phyloP scores from a whole-genome alignment of 2,329 filamentous ascomycete genomes.

The Colletotrichum noveboracense region DNA sequence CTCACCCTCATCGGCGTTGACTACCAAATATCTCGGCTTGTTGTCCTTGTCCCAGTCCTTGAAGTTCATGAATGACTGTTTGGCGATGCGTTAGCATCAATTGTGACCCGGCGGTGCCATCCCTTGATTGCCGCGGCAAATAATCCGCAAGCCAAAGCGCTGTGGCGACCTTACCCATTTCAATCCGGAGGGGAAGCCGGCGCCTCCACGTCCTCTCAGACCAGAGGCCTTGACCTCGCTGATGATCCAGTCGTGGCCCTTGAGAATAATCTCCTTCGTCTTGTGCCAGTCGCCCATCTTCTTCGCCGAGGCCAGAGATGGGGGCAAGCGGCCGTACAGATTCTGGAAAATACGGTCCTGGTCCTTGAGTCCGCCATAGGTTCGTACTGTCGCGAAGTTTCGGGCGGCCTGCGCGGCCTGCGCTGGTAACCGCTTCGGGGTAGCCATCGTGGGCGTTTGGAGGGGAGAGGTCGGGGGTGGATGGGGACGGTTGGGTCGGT shows the following conservation, averaged over 20 bases:
- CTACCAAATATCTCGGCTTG: conserved; percentile 94
- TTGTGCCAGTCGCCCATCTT: conserved; percentile 99
- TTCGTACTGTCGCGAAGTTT: conserved; percentile 76
- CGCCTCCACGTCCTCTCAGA: conserved; percentile 92
- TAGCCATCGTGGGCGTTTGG: conserved; percentile 44
- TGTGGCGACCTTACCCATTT: conserved; percentile 82
- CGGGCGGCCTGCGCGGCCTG: conserved; percentile 23
- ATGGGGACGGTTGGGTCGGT: conserved; percentile 31
- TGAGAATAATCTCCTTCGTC: conserved; percentile 97
- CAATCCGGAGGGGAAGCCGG: conserved; percentile 95
- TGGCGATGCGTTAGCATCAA: neutral
- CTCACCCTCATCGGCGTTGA: conserved; percentile 98
- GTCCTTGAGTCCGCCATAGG: conserved; percentile 88
- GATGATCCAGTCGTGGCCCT: conserved; percentile 99
- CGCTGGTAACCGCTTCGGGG: conserved; percentile 38
- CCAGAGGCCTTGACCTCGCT: conserved; percentile 96
- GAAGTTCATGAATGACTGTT: conserved; percentile 98
- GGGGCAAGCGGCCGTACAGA: conserved; percentile 90
- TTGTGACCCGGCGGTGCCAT: neutral
- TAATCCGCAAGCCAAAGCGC: neutral
- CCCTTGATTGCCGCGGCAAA: conserved; percentile 5
- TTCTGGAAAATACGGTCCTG: conserved; percentile 99
- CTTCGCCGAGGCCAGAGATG: conserved; percentile 91
- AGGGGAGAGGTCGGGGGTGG: conserved; percentile 25
- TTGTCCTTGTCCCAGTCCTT: conserved; percentile 99